Evolutionary conservation across 2,329 filamentous ascomycete species (phyloP).

Genomic region (Onygenales sp.): DNA sequence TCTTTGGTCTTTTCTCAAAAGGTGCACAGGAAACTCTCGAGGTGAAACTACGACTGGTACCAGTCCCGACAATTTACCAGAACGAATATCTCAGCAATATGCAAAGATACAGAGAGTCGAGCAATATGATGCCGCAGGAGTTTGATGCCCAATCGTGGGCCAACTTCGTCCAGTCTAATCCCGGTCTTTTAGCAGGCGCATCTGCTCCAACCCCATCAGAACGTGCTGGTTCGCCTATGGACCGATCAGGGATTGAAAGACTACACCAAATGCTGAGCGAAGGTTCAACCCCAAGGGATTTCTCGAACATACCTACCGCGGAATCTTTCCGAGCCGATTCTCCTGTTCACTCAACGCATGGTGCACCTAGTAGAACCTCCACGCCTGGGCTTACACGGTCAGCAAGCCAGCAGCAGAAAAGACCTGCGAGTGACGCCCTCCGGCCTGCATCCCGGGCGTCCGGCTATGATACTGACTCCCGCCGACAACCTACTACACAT

Average conservation of each 20-base stretch:
- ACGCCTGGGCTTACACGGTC: slow-evolving; percentile 24
- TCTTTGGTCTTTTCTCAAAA: slow-evolving; percentile 73
- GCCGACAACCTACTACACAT: slow-evolving; percentile 15
- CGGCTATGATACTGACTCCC: slow-evolving; percentile 31
- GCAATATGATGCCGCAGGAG: slow-evolving; percentile 47
- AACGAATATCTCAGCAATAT: slow-evolving; percentile 52
- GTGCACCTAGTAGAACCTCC: slow-evolving; percentile 26
- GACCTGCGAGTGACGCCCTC: slow-evolving; percentile 37
- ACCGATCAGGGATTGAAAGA: slow-evolving; percentile 34
- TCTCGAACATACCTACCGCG: slow-evolving; percentile 20
- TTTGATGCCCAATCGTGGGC: slow-evolving; percentile 71
- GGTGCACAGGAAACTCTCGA: slow-evolving; percentile 79
- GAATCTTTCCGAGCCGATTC: slow-evolving; percentile 28
- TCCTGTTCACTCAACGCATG: slow-evolving; percentile 26
- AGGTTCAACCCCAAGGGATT: slow-evolving; percentile 33
- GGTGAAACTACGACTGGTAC: slow-evolving; percentile 79
- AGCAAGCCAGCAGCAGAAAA: slow-evolving; percentile 15
- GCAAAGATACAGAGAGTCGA: slow-evolving; percentile 51
- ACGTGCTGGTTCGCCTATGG: slow-evolving; percentile 24
- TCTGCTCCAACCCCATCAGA: slow-evolving; percentile 16
- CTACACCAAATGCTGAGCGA: slow-evolving; percentile 37
- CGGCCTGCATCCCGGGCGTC: slow-evolving; percentile 54
- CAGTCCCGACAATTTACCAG: slow-evolving; percentile 57
- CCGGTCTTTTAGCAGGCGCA: slow-evolving; percentile 28
- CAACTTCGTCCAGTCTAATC: slow-evolving; percentile 64